Evolutionary conservation across 176 grass and related monocot genomes (phyloP), one percentile per base, ranked within the genome.

Genomic region (Eremochloa ophiuroides): DNA sequence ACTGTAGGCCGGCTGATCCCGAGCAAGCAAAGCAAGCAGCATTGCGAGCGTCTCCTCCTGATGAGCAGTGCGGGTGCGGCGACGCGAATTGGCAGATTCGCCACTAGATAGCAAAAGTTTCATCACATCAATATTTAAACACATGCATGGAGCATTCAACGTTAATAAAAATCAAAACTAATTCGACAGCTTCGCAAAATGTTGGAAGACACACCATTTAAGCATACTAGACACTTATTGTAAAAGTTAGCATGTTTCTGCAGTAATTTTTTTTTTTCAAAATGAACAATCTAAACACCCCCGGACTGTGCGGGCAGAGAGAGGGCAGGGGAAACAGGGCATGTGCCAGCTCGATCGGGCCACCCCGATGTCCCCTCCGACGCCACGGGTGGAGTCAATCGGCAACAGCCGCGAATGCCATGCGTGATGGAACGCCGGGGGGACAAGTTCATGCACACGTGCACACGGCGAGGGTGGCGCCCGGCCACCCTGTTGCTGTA

Each of bases 391-490:
- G 15, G 62, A 75, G 71, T 84, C 82, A 81, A 75, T 89, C 82
- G 18, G 30, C 30, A 63, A 62, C 82, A 62, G 71, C 71, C 51
- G 26, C 51, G 69, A 81, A 73, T 79, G 81, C 80, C 33, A 84
- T 80, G 76, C 62, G 41, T 80, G 87, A 89, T 89, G 82, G 47
- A 76, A 80, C 82, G n/a, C 46, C 70, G 40, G 3, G 50, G 77
- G 63, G 82, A 81, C 87, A 89, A 64, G 55, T 62, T 89, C 87
- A 13, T 75, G 43, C 87, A 76, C 87, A 89, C 87, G 83, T 88
- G 87, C 87, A 18, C 87, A 80, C 62, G 76, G 7, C 87, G 39
- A 71, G 41, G 11, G 41, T 12, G 2, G 2, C 10, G 10, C 10
- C 40, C 8, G 28, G 42, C 13, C 29, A 10, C 38, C 72, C 80